Evolutionary conservation across 208 protist genomes (phyloP), one percentile per base, ranked within the genome.

Genomic region (Giardia muris): DNA sequence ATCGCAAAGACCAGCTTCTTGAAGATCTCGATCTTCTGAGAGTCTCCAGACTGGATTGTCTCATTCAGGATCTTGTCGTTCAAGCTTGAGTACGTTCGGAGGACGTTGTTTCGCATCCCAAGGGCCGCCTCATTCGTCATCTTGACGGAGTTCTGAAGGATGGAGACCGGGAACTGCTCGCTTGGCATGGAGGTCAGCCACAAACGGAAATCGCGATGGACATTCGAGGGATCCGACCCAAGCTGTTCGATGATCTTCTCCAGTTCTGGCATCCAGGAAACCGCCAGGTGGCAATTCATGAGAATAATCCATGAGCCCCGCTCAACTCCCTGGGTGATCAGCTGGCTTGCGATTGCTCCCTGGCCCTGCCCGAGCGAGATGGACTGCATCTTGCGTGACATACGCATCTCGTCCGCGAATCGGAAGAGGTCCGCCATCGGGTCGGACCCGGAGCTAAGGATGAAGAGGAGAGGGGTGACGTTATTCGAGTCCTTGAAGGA

Each of bases 131-230:
- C 98, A 88, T 97, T 98, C 44, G 99, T 98, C 2, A 97, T 95
- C 89, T 96, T 95, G 44, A 95, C 57, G 19, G 93, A 94, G 46
- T 94, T 89, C 47, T 96, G 95, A 93, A 99, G 95, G 92, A 98
- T 98, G 92, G 97, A 97, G 94, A 99, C 96, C 39, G 98, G 98
- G 95, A 99, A 99, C 87, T 96, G 94, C 47, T 95, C 95, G 86
- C 97, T 98, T 43, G 98, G 98, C 94, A 99, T 98, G 45, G 98
- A 99, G n/a, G 98, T 99, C 0, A 99, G 95, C 97, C 98, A 99
- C 45, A 99, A 95, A 42, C 98, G 95, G 95, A 99, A 99, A 93
- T 99, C 97, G 46, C 97, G 95, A 93, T 99, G 96, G 22, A 97
- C 96, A 90, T 97, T 95, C n/a, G 22, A 45, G 43, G 92, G 87